Base-by-base conservation (phyloP, 768 basidiomycete genomes). In the Myochromella boudieri region DNA sequence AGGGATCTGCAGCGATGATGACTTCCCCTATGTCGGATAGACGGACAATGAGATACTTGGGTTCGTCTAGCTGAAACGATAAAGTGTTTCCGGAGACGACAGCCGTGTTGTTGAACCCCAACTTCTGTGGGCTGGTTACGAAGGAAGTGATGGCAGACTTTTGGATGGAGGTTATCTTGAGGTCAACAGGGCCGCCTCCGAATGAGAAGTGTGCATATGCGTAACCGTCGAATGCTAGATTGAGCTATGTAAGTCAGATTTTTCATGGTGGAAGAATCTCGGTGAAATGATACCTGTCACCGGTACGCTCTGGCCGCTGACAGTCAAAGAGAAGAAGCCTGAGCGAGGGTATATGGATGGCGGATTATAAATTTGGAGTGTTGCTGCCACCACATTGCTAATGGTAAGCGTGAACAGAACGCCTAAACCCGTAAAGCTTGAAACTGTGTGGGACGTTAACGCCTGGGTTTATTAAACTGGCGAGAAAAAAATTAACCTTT, bases 41-140 rank as follows among this genome's bases (percentile, higher is more conserved):
- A 6, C 41, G 28, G 34, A 49, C 48, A 17, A 49, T 49, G 32
- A 49, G 29, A 34, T 49, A 49, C 25, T 24, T 43, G 1, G 48
- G 48, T 12, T 24, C 20, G 3, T 25, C 15, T 24, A 49, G 36
- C 10, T 11, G 27, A 18, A 49, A 49, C 2, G 42, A 22, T 15
- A 44, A 34, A 14, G 36, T 38, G 22, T 49, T 49, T 12, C 42
- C 42, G 5, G 42, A 49, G n/a, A 49, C n/a, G 17, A 14, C 12
- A n/a, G 34, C 48, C 7, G 42, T 39, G 5, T 28, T 15, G 37
- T 40, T 37, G 25, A 38, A 36, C 6, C 24, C 15, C 10, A 11
- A 38, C 34, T 47, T 38, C 22, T 40, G 26, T 3, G 46, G 46
- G 31, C 46, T 47, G 6, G 46, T 47, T 15, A 33, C 37, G 31